Base-by-base conservation (phyloP, 129 eudicot genomes). In the Helianthus tuberosus region DNA sequence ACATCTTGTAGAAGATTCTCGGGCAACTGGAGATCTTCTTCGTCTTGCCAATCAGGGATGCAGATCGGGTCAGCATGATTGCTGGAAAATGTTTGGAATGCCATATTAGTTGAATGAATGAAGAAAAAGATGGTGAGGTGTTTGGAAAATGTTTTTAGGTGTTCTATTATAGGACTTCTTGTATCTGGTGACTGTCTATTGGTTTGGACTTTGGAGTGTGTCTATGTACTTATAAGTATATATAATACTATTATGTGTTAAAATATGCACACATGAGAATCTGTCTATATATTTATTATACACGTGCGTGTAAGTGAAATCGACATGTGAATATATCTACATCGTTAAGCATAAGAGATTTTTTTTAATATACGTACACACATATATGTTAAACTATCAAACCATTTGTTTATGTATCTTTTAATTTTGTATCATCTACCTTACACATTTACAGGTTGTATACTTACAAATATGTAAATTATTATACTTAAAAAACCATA, bases 1-100 rank as follows among this genome's bases (percentile, higher is more conserved):
- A 74, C 29, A 38, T 74, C 78, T 64, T 50, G 5, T 27, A 50
- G 46, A 12, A 75, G 79, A 65, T 66, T 64, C 53, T 64, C 78
- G 11, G 78, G 64, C 13, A 57, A 16, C 16, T 67, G 66, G 47
- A 49, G 67, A 5, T 75, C 39, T 0, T 47, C 65, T 20, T 20
- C 23, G 23, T 20, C 23, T 20, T 20, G 23, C 23, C 23, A 20
- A 66, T 67, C 68, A 0, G 68, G 8, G 50, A 27, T 14, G 49
- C 15, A 41, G 41, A 67, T 47, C 2, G 68, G 68, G 58, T 67
- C 59, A 54, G 11, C 16, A 3, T 76, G 74, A 29, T 57, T 14
- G 8, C 61, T 58, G 11, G 60, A 57, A 55, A 41, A 46, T 76
- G 68, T 29, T 17, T 69, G 68, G 68, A 47, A 57, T 4, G 41